Conservation (phyloP, 1,284 basidiomycete species). For the Cryptococcus hybrid region DNA sequence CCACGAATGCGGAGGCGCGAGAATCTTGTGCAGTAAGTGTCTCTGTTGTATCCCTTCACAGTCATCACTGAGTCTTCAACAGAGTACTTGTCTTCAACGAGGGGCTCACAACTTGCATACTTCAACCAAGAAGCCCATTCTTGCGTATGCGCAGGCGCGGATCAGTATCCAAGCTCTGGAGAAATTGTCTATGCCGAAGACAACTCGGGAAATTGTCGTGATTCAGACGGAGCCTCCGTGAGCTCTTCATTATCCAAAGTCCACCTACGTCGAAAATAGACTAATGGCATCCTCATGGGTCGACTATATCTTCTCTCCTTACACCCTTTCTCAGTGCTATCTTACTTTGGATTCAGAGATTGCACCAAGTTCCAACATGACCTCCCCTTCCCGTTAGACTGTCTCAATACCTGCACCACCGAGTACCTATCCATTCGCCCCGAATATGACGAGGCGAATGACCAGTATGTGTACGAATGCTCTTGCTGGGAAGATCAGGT, state of each 20-base stretch:
- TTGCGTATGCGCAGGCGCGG: conserved; percentile 6
- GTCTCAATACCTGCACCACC: conserved; percentile 3
- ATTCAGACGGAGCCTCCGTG: conserved; percentile 12
- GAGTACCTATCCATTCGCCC: conserved; percentile 1
- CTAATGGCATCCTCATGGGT: conserved; percentile 2
- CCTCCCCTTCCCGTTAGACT: conserved; percentile 5
- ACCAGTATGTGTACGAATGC: conserved; percentile 10
- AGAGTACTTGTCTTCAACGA: neutral
- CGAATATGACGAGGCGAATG: conserved; percentile 1
- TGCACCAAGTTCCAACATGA: neutral
- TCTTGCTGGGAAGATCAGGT: conserved; percentile 6
- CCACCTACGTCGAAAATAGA: neutral
- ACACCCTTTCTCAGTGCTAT: conserved; percentile 6
- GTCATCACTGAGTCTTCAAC: neutral
- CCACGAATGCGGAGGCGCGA: conserved; percentile 1
- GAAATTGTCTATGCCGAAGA: conserved; percentile 12
- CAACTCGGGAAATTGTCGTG: conserved; percentile 10
- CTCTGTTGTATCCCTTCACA: neutral
- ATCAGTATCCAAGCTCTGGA: conserved; percentile 7
- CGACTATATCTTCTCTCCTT: conserved; percentile 10
- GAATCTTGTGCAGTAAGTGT: conserved; percentile 13
- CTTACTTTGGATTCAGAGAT: neutral
- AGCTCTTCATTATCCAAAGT: neutral
- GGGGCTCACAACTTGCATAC: conserved; percentile 3
- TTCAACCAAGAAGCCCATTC: conserved; percentile 2